Evolutionary conservation across 768 basidiomycete genomes (phyloP), one percentile per base, ranked within the genome.

Genomic region (Paxillus ammoniavirescens): DNA sequence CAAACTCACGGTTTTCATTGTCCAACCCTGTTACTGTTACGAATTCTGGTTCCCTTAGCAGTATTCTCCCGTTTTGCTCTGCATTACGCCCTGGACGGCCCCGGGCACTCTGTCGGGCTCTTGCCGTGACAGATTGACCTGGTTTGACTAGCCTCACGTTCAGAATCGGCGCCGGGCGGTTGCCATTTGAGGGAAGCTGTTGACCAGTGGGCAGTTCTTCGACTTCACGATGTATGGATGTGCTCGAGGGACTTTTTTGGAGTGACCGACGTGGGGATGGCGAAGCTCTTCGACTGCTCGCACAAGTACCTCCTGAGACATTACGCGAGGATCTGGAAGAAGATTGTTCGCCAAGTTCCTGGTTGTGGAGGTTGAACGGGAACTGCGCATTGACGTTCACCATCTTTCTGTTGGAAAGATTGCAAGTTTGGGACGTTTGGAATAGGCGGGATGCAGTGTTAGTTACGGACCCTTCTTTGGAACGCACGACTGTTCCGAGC

Each of bases 341-440:
- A 3, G 70, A 65, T 28, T 63, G 59, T 3, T 68, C 66, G 15
- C 53, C 63, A 28, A 65, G 53, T 8, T 46, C 50, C 30, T 72
- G 70, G 63, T 80, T 79, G 55, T 78, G 78, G 8, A 86, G 72
- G 61, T 82, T 81, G 70, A 87, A 87, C 0, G 85, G 85, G 26
- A 81, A 73, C 21, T 75, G 76, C 2, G 82, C 79, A 51, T 78
- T 77, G 13, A 87, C 78, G 52, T 86, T 86, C 58, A 87, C 84
- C 86, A 87, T 87, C 77, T 81, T 84, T 31, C 85, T 87, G 65
- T 33, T 28, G 50, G 47, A 31, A 52, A 13, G 47, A 50, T 30
- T 30, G 54, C 42, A 36, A 42, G 12, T 26, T 33, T 52, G n/a
- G 30, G 6, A 49, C 26, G 28, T 41, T n/a, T n/a, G n/a, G 33